phyloP scores from a whole-genome alignment of 345 rosid species.

The Moringa oleifera region DNA sequence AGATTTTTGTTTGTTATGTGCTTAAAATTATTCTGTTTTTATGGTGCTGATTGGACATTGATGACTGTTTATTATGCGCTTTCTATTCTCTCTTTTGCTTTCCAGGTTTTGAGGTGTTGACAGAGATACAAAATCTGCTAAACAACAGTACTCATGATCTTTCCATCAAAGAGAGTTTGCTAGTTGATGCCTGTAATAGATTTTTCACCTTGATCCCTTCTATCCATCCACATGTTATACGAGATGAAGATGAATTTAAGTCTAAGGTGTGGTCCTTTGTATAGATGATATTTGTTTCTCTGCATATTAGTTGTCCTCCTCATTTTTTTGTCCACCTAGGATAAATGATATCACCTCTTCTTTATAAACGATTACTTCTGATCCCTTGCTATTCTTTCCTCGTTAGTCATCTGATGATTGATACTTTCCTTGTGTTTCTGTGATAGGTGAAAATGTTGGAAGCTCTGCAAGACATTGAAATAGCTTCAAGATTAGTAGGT shows the following conservation, averaged over 20 bases:
- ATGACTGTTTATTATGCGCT: constrained; percentile 7
- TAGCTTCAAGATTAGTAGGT: constrained; percentile 95
- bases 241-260: constrained; percentile 82
- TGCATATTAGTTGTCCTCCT: not conserved
- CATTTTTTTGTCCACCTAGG: not conserved
- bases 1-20: not conserved
- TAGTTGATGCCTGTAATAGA: constrained; percentile 89
- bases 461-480: constrained; percentile 93
- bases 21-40: not conserved
- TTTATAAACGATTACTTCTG: not conserved
- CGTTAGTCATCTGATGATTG: not conserved
- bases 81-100: constrained; percentile 2
- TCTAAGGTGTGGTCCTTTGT: constrained; percentile 50
- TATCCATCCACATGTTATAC: constrained; percentile 78
- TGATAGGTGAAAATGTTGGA: constrained; percentile 94
- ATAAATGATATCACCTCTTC: not conserved
- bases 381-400: not conserved
- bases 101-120: constrained; percentile 88
- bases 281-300: not conserved
- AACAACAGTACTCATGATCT: constrained; percentile 33
- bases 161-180: constrained; percentile 65
- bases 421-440: constrained; percentile 18
- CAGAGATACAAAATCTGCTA: constrained; percentile 81
- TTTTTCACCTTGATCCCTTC: constrained; percentile 95
- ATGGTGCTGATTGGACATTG: too few relatives aligned